A percentile compares a stretch with the other conserved stretches of the same genome.
Evolutionary conservation across 192 early-diverging fungal species (phyloP).

Genomic region (Umbelopsis ramanniana): DNA sequence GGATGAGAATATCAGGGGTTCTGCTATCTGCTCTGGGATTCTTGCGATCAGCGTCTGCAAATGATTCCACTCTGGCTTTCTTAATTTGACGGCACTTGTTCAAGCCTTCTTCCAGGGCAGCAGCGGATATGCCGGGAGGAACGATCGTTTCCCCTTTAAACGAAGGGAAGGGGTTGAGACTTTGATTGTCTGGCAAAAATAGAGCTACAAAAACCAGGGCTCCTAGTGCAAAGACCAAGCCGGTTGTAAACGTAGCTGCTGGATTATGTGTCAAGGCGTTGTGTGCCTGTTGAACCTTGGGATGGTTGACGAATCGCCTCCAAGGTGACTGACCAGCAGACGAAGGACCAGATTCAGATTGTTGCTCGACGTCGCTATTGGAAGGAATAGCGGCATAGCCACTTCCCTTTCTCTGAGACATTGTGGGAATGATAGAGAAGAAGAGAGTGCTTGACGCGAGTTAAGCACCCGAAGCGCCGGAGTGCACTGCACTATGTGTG

Average conservation of each 20-base stretch:
- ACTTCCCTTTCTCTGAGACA: constrained; percentile 24
- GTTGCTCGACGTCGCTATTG: constrained; percentile 7
- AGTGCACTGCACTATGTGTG: not conserved
- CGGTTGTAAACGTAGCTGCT: not conserved
- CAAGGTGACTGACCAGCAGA: not conserved
- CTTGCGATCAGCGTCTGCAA: not conserved
- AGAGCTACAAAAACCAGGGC: constrained; percentile 4
- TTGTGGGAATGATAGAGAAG: constrained; percentile 5
- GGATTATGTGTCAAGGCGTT: constrained; percentile 3
- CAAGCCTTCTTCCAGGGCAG: constrained; percentile 9
- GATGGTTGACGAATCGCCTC: not conserved
- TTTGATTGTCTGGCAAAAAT: not conserved
- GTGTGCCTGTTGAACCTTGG: not conserved
- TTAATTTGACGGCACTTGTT: constrained; percentile 5
- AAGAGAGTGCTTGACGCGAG: constrained; percentile 5
- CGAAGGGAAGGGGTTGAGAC: constrained; percentile 1
- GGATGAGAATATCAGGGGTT: constrained; percentile 16
- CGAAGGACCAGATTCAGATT: not conserved
- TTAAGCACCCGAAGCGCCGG: not conserved
- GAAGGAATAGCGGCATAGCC: constrained; percentile 10
- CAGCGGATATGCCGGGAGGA: not conserved
- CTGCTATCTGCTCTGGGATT: constrained; percentile 26
- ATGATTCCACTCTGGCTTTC: constrained; percentile 1
- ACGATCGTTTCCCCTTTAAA: not conserved
- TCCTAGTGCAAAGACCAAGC: not conserved